Evolutionary conservation across 257 asterid species (phyloP), one percentile per base, ranked within the genome.

Genomic region (Plantago major): DNA sequence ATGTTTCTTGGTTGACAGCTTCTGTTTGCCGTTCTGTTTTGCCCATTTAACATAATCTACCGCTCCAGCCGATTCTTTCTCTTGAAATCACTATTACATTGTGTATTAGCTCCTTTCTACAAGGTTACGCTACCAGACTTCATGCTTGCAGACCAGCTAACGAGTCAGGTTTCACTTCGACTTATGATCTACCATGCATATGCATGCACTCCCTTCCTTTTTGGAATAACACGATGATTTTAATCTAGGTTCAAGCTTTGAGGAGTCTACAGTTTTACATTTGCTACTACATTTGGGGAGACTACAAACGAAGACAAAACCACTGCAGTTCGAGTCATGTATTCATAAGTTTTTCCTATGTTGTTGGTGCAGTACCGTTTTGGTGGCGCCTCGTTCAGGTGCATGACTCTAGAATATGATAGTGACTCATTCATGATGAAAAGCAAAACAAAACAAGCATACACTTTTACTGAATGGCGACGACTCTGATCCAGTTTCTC

Each of bases 261-360:
- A 77, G 92, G 70, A 84, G 84, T 75, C 52, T 81, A 18, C 76
- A 81, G 65, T 79, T 79, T 62, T 81, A 81, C 60, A 44, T 77
- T 16, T 84, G 92, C 74, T 81, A 79, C 72, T 84, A 79, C 6
- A 82, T 86, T 55, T 77, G 88, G 84, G 88, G 88, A 65, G 87
- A 81, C 73, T 76, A 66, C 78, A 81, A 69, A 43, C 53, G 2
- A 0, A 66, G 88, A 72, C 46, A 65, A 57, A 77, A 49, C 75
- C 77, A 14, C 55, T 84, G 92, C 66, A 63, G 63, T n/a, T 1
- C 47, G 3, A 73, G 49, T 56, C 68, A 73, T n/a, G 62, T 75
- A 22, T 84, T 73, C 68, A 59, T 62, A 15, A 67, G 80, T 12
- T 79, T 81, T 81, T 71, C 78, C 19, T 81, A 62, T 78, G 65